These are phyloP conservation scores for Beauveria sp. DNA, from an alignment of 2,329 filamentous ascomycete species.

Conservation along the genomic window DNA sequence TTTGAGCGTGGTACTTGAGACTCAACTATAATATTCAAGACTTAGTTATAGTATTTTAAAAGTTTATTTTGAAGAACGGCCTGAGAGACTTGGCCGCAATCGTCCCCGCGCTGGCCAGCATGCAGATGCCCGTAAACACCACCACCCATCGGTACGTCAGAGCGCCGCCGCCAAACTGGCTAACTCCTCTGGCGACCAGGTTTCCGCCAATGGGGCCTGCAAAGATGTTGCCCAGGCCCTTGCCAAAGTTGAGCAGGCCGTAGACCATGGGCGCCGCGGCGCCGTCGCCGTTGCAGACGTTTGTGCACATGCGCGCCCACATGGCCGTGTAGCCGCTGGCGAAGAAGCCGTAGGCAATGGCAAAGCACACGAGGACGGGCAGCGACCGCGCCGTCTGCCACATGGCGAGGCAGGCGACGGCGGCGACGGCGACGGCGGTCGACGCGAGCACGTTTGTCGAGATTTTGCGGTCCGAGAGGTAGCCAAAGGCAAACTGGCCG, in stretches of 20 bases:
- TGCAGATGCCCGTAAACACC: constrained; percentile 1
- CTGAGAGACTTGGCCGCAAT: not conserved
- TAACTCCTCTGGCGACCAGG: constrained; percentile 14
- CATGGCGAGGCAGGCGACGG: constrained; percentile 38
- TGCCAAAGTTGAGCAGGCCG: constrained; percentile 22
- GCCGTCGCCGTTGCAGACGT: constrained; percentile 21
- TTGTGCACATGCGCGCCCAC: constrained; percentile 22
- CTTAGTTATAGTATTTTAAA: too few relatives aligned
- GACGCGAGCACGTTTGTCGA: constrained; percentile 17
- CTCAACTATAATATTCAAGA: too few relatives aligned
- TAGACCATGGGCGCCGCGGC: constrained; percentile 20
- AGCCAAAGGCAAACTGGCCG: constrained; percentile 42
- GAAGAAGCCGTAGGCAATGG: constrained; percentile 42
- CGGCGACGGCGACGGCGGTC: constrained; percentile 37
- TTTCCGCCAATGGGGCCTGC: constrained; percentile 23
- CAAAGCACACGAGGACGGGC: constrained; percentile 39
- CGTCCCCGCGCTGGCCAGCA: constrained; percentile 4
- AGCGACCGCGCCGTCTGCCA: constrained; percentile 43
- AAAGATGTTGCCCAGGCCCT: constrained; percentile 25
- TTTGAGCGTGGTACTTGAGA: too few relatives aligned
- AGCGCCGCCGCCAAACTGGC: not conserved
- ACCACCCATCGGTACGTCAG: constrained; percentile 3
- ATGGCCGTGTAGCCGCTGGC: constrained; percentile 13
- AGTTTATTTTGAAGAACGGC: too few relatives aligned
- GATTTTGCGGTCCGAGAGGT: constrained; percentile 37